Percentiles rank a stretch among this genome's conserved stretches.
Conservation (phyloP, 148 eudicot species). For the Talinum fruticosum region DNA sequence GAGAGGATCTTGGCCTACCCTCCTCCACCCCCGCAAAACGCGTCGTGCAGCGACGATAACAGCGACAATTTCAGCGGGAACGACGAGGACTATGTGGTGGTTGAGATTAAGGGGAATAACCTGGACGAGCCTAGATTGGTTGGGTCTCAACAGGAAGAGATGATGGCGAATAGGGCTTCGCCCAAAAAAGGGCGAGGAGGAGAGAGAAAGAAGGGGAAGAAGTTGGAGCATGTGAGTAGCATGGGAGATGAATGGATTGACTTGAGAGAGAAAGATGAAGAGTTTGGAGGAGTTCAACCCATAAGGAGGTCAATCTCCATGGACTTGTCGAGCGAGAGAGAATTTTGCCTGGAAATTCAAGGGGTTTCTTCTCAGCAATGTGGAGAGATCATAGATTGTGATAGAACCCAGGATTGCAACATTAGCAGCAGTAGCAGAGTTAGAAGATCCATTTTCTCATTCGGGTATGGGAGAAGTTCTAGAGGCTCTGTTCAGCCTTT, state of each 20-base stretch:
- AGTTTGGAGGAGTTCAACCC: conserved; percentile 44
- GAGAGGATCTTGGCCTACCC: conserved; percentile 2
- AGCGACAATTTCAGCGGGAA: conserved; percentile 24
- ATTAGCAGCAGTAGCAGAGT: conserved; percentile 22
- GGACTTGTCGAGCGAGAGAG: conserved; percentile 64
- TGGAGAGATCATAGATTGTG: conserved; percentile 19
- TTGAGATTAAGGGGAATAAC: conserved; percentile 48
- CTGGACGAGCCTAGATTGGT: conserved; percentile 33
- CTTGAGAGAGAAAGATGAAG: conserved; percentile 45
- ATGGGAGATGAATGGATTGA: conserved; percentile 80
- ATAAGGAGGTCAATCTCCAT: conserved; percentile 80
- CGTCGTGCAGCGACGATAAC: neutral
- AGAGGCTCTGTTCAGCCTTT: conserved; percentile 55
- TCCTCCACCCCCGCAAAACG: neutral
- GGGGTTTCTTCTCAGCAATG: conserved; percentile 20
- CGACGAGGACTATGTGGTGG: conserved; percentile 71
- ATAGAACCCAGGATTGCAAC: conserved; percentile 25
- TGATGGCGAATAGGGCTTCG: neutral
- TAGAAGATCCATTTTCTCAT: conserved; percentile 61
- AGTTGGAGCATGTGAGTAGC: conserved; percentile 36
- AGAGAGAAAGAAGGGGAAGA: conserved; percentile 27
- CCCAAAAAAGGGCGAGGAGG: neutral
- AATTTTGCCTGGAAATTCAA: conserved; percentile 54
- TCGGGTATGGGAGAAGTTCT: conserved; percentile 57
- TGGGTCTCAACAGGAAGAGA: conserved; percentile 8